Evolutionary conservation across 495 filamentous ascomycete genomes (phyloP).

Genomic region (Talaromyces thailandensis): DNA sequence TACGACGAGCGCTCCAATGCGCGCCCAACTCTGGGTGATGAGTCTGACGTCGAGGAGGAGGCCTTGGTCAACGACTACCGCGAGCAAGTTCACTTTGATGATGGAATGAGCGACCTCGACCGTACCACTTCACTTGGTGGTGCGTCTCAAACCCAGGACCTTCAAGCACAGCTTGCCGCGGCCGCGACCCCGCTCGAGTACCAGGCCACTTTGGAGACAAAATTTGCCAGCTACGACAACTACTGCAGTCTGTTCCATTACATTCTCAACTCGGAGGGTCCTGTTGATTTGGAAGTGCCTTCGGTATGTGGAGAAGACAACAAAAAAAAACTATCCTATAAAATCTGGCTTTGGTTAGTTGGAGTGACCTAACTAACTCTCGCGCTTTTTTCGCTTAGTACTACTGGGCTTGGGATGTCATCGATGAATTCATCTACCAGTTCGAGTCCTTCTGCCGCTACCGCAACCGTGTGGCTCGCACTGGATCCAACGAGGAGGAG

Average conservation of each 20-base stretch:
- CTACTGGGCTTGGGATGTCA: conserved; percentile 99
- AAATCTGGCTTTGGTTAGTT: not conserved
- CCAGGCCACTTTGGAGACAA: conserved; percentile 85
- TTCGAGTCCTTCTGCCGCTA: conserved; percentile 99
- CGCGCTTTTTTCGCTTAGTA: conserved; percentile 48
- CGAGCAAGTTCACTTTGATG: conserved; percentile 88
- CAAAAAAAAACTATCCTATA: not conserved
- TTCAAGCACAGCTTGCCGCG: conserved; percentile 79
- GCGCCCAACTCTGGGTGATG: conserved; percentile 55
- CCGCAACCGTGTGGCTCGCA: conserved; percentile 81
- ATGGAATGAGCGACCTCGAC: conserved; percentile 71
- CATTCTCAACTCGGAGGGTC: conserved; percentile 96
- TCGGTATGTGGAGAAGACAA: conserved; percentile 53
- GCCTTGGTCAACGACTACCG: conserved; percentile 87
- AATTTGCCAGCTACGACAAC: conserved; percentile 97
- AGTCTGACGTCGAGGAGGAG: conserved; percentile 91
- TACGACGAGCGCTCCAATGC: conserved; percentile 44
- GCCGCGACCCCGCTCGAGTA: conserved; percentile 94
- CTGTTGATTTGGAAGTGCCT: conserved; percentile 90
- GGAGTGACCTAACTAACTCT: not conserved
- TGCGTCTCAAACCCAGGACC: conserved; percentile 55
- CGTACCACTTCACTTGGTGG: conserved; percentile 45
- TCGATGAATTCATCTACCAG: conserved; percentile 99
- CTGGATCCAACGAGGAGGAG: conserved; percentile 80
- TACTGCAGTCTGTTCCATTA: conserved; percentile 99